Evolutionary conservation across 345 rosid genomes (phyloP).

Genomic region (Chamaenerion angustifolium): DNA sequence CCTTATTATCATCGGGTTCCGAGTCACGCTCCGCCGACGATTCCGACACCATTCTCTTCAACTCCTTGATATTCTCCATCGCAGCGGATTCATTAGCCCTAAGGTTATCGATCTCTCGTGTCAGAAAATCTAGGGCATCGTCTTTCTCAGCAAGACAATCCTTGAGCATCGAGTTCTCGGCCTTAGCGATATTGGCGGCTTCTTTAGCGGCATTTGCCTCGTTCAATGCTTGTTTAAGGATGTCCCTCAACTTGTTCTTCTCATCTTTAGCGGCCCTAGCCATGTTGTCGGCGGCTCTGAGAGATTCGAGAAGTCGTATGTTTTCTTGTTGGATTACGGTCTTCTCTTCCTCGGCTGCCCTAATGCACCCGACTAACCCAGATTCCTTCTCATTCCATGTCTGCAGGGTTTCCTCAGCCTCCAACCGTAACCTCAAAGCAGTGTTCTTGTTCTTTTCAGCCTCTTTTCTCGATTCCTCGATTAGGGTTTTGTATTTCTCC

Average conservation of each 20-base stretch:
- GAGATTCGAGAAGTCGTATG: constrained; percentile 26
- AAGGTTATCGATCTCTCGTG: constrained; percentile 46
- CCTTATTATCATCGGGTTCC: neutral
- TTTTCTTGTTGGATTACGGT: constrained; percentile 34
- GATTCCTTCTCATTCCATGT: constrained; percentile 83
- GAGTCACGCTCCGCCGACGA: constrained; percentile 9
- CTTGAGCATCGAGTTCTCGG: constrained; percentile 63
- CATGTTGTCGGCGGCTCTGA: constrained; percentile 28
- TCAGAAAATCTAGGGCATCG: constrained; percentile 38
- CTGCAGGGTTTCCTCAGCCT: constrained; percentile 60
- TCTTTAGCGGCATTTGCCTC: constrained; percentile 86
- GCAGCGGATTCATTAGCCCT: constrained; percentile 47
- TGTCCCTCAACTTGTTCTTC: constrained; percentile 50
- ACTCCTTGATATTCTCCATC: constrained; percentile 40
- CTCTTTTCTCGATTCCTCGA: constrained; percentile 38
- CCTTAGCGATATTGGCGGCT: constrained; percentile 58
- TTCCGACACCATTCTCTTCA: constrained; percentile 36
- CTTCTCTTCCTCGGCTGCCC: constrained; percentile 63
- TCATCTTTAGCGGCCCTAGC: constrained; percentile 43
- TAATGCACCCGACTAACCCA: constrained; percentile 51
- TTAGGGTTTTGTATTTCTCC: constrained; percentile 12
- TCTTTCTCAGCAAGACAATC: constrained; percentile 49
- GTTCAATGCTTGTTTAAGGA: constrained; percentile 71
- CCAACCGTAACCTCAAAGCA: constrained; percentile 45
- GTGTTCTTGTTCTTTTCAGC: constrained; percentile 41